These are phyloP conservation scores for Yamadazyma trypodendri DNA, from an alignment of 1,139 yeast species.

Conservation along the genomic window DNA sequence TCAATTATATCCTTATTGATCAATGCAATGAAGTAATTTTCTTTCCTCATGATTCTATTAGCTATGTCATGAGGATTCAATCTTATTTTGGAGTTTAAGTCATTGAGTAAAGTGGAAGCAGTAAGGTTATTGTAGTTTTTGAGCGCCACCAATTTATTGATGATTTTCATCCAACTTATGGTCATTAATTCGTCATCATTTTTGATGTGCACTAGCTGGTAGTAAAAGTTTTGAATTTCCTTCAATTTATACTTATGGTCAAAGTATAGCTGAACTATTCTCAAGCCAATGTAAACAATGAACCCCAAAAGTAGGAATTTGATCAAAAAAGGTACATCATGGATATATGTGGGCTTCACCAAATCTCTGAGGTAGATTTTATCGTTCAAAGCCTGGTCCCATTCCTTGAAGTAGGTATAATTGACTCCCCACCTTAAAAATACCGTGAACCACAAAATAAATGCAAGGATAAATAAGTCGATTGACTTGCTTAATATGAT, in stretches of 20 bases:
- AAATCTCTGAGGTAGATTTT: conserved; percentile 43
- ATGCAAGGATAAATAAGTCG: conserved; percentile 71
- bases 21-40: conserved; percentile 87
- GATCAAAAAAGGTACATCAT: conserved; percentile 46
- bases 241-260: conserved; percentile 49
- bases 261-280: conserved; percentile 59
- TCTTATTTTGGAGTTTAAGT: conserved; percentile 66
- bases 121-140: conserved; percentile 80
- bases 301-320: conserved; percentile 67
- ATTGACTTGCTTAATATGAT: conserved; percentile 63
- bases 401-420: conserved; percentile 39
- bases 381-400: conserved; percentile 12
- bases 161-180: conserved; percentile 88
- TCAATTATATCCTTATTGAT: conserved; percentile 77
- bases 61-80: conserved; percentile 94
- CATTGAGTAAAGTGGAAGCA: conserved; percentile 40
- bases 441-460: conserved; percentile 75
- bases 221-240: conserved; percentile 66
- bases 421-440: conserved; percentile 85
- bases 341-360: conserved; percentile 60
- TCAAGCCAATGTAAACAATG: conserved; percentile 52
- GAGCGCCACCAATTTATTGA: conserved; percentile 69
- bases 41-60: conserved; percentile 91
- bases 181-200: conserved; percentile 84
- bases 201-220: conserved; percentile 62